Conservation (phyloP, 108 stramenopile species). For the Conticribra weissflogii region DNA sequence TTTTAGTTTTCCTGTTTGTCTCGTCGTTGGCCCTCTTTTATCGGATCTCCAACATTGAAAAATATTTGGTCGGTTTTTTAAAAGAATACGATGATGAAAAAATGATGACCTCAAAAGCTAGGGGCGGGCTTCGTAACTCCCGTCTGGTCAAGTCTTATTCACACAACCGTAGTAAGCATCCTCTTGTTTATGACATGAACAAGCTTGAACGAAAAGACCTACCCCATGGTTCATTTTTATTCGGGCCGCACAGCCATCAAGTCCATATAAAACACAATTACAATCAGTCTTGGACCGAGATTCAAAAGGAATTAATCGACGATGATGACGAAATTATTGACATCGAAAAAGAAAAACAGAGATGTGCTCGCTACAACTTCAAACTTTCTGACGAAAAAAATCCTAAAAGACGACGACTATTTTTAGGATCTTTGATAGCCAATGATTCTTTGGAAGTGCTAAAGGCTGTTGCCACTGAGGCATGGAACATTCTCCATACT, state of each 20-base stretch:
- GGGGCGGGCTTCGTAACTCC: neutral
- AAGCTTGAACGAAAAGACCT: neutral
- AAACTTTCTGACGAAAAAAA: neutral
- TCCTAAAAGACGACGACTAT: conserved; percentile 13
- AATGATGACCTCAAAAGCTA: neutral
- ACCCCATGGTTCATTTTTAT: conserved; percentile 17
- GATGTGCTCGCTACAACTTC: conserved; percentile 25
- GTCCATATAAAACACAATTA: neutral
- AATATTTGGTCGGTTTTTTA: too few species aligned
- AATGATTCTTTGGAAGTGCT: conserved; percentile 51
- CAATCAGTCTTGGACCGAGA: neutral
- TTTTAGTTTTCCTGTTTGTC: neutral
- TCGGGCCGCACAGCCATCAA: conserved; percentile 14
- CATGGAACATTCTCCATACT: conserved; percentile 46
- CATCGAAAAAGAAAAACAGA: conserved; percentile 6
- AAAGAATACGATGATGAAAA: too few species aligned
- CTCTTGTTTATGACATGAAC: neutral
- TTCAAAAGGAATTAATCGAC: conserved; percentile 15
- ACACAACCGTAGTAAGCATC: neutral
- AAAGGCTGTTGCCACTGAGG: conserved; percentile 46
- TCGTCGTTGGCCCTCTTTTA: neutral
- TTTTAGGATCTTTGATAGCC: conserved; percentile 42
- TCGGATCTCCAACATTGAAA: neutral
- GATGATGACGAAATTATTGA: conserved; percentile 19
- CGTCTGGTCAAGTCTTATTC: neutral